Base-by-base conservation (phyloP, 148 eudicot species). In the Camellia japonica region DNA sequence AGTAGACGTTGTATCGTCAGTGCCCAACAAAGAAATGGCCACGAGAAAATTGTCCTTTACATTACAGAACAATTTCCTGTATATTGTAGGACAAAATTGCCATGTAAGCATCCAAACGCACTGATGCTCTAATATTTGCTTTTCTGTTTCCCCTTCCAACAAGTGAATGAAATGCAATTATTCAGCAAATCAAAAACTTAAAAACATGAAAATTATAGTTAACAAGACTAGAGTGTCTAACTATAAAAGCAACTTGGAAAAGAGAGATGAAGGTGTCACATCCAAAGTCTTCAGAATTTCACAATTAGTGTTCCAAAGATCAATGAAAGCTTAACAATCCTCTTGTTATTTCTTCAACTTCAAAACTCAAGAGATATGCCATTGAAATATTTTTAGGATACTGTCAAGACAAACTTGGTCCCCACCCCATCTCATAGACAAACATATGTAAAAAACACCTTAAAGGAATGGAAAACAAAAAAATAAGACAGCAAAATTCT, bases 281-380 rank as follows among this genome's bases (percentile, higher is more conserved):
- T 38, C 9, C 13, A 55, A 30, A 73, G 7, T 56, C 64, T 41
- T 9, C 0, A 56, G 46, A 41, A 41, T 38, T 74, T 55, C 77
- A 30, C 6, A 20, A 58, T 6, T 38, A 1, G 2, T 10, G 56
- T 71, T 71, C 74, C 74, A 52, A 52, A 52, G 18, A 52, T 72
- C 42, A 72, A 71, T 15, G 18, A 60, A 60, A n/a, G 13, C 54
- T 70, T n/a, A 38, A 49, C 19, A n/a, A 47, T 51, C 56, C 42
- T 71, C 8, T 20, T 19, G 38, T 72, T 52, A 51, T 30, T 51
- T 72, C 61, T 10, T 52, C 75, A 72, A n/a, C 75, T 72, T 15
- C 43, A 30, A n/a, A 52, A 51, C 60, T 5, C 7, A 5, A 49
- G 23, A 10, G 13, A 10, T 56, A 10, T 56, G 16, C 13, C 3